Conservation (phyloP, 768 basidiomycete species). For the Suillus cothurnatus region DNA sequence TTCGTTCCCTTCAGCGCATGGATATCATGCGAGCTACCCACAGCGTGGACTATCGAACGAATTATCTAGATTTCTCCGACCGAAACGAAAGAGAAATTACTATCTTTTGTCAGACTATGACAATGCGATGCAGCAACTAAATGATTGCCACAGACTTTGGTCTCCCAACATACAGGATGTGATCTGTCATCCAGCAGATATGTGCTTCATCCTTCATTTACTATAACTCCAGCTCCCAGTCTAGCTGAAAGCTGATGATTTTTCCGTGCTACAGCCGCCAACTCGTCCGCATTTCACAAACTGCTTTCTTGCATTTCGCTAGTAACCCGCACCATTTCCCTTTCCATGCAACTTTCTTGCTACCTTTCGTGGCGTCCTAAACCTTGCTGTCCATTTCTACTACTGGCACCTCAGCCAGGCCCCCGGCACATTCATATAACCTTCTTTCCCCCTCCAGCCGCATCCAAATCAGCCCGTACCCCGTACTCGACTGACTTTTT, state of each 20-base stretch:
- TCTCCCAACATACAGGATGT: no score
- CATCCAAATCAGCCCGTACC: neutral
- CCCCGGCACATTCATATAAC: neutral
- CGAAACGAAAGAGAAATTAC: neutral
- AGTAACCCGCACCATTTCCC: neutral
- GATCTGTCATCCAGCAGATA: neutral
- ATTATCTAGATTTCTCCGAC: no score
- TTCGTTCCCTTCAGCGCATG: no score
- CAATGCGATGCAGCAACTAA: neutral
- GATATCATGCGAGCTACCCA: no score
- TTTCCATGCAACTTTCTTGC: neutral
- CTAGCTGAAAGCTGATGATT: neutral
- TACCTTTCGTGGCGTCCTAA: neutral
- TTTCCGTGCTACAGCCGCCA: neutral
- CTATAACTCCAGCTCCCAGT: neutral
- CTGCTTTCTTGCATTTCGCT: no score
- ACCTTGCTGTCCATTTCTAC: neutral
- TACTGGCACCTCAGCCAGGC: neutral
- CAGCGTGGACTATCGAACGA: no score
- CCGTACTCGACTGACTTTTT: neutral
- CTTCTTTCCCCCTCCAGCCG: neutral
- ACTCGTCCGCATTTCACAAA: neutral
- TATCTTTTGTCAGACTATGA: neutral
- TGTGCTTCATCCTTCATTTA: neutral
- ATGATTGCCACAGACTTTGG: neutral